A percentile compares a stretch with the other conserved stretches of the same genome.
Evolutionary conservation across 768 basidiomycete genomes (phyloP).

Genomic region (Steccherinum ochraceum): DNA sequence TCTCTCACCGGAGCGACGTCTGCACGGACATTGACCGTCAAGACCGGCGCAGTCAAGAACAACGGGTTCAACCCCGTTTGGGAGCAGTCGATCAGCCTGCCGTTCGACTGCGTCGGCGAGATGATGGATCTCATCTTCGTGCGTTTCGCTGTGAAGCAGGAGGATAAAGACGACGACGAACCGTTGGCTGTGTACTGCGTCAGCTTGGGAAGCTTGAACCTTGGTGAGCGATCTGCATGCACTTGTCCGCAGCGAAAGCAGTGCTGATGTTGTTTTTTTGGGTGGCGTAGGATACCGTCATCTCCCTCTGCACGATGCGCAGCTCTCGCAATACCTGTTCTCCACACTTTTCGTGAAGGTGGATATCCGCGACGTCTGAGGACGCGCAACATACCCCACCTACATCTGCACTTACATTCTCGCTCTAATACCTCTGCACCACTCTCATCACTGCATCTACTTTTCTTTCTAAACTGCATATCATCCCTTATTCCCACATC

Average conservation of each 20-base stretch:
- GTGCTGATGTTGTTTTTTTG: slow-evolving; percentile 23
- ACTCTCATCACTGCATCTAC: background rate
- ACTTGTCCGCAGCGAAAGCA: slow-evolving; percentile 21
- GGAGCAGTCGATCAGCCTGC: slow-evolving; percentile 62
- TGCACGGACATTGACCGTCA: slow-evolving; percentile 41
- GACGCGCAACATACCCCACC: too few species aligned
- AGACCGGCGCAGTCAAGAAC: slow-evolving; percentile 65
- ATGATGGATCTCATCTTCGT: slow-evolving; percentile 86
- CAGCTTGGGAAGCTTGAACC: slow-evolving; percentile 62
- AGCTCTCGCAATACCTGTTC: slow-evolving; percentile 85
- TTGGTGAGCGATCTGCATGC: slow-evolving; percentile 49
- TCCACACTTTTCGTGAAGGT: slow-evolving; percentile 87
- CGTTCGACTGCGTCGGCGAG: slow-evolving; percentile 70
- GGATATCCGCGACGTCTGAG: slow-evolving; percentile 34
- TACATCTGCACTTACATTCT: too few species aligned
- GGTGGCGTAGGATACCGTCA: slow-evolving; percentile 72
- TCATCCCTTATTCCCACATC: too few species aligned
- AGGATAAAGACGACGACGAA: slow-evolving; percentile 52
- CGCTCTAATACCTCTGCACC: background rate
- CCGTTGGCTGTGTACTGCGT: slow-evolving; percentile 71
- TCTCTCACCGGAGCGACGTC: slow-evolving; percentile 20
- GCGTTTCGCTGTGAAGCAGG: slow-evolving; percentile 66
- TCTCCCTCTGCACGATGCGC: slow-evolving; percentile 81
- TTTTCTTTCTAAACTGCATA: background rate
- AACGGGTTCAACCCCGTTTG: slow-evolving; percentile 94